phyloP scores from a whole-genome alignment of 73 alveolate species.

The Effrenium voratum region DNA sequence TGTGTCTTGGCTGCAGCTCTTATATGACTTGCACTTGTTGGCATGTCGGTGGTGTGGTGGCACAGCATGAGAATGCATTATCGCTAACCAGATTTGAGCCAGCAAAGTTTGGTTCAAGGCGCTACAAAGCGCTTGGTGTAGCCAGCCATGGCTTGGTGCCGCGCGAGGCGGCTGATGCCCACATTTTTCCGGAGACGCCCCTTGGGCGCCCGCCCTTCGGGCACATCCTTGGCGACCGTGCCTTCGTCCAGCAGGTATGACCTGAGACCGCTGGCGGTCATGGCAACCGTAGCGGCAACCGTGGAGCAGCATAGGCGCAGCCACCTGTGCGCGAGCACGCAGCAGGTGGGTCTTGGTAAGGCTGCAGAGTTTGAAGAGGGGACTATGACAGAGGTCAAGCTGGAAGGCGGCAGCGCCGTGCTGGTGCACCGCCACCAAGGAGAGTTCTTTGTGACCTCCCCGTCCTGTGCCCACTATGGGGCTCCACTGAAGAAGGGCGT shows the following conservation, averaged over 20 bases:
- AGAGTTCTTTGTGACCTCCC: conserved; percentile 79
- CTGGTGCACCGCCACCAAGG: conserved; percentile 82
- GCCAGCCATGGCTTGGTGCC: too few relatives aligned
- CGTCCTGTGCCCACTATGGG: conserved; percentile 83
- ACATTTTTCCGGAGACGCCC: too few relatives aligned
- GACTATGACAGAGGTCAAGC: conserved; percentile 61
- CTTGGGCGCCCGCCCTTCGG: too few relatives aligned
- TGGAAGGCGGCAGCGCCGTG: conserved; percentile 48
- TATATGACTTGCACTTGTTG: too few relatives aligned
- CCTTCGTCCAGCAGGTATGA: conserved; percentile 53
- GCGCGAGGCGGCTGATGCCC: too few relatives aligned
- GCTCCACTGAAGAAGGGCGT: conserved; percentile 90
- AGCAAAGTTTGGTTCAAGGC: too few relatives aligned
- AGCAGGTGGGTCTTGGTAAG: conserved; percentile 59
- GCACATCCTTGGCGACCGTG: too few relatives aligned
- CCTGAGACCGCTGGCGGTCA: conserved; percentile 61
- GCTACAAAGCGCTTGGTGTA: too few relatives aligned
- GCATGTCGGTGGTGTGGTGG: too few relatives aligned
- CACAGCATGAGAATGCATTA: too few relatives aligned
- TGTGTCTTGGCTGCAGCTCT: too few relatives aligned
- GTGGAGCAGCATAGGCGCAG: background rate
- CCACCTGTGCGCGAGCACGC: conserved; percentile 17
- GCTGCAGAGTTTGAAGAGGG: conserved; percentile 60
- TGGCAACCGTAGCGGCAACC: conserved; percentile 3
- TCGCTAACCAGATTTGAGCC: too few relatives aligned